phyloP scores from a whole-genome alignment of 2,329 filamentous ascomycete genomes.

The Acrocalymma vagum region DNA sequence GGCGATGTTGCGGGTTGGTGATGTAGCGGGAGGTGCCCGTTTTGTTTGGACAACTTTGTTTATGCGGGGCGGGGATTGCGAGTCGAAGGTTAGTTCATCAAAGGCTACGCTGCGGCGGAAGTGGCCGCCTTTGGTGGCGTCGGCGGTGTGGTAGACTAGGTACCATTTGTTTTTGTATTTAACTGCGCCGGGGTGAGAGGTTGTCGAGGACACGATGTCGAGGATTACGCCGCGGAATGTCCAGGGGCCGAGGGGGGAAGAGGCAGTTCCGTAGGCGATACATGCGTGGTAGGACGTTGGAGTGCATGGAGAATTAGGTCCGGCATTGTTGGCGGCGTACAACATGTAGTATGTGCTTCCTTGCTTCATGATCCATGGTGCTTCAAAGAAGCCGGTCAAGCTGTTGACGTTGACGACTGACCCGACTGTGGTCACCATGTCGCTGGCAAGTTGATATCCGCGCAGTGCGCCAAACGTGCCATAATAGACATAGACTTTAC shows the following conservation, averaged over 20 bases:
- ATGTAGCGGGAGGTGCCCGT: constrained; percentile 19
- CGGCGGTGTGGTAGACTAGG: constrained; percentile 49
- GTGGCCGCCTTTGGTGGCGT: constrained; percentile 44
- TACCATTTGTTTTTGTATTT: constrained; percentile 38
- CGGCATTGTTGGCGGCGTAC: constrained; percentile 51
- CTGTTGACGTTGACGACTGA: constrained; percentile 26
- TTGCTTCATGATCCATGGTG: constrained; percentile 50
- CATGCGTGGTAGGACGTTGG: constrained; percentile 51
- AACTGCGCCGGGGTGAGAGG: constrained; percentile 48
- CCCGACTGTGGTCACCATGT: constrained; percentile 48
- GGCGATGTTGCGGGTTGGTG: constrained; percentile 46
- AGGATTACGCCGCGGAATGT: constrained; percentile 45
- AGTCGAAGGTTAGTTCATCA: constrained; percentile 44
- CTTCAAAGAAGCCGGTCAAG: constrained; percentile 50
- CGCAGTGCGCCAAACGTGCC: constrained; percentile 49
- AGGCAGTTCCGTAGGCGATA: constrained; percentile 48
- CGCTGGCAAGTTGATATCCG: constrained; percentile 43
- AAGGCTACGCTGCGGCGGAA: constrained; percentile 49
- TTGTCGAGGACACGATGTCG: constrained; percentile 49
- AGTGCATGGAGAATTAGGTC: constrained; percentile 46
- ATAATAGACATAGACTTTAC: constrained; percentile 49
- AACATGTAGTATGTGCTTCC: constrained; percentile 50
- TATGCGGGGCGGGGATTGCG: constrained; percentile 27
- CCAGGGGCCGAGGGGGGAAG: constrained; percentile 47
- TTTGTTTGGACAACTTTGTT: constrained; percentile 40